Evolutionary conservation across 306 rosid genomes (phyloP).

Genomic region (Quercus gilva): DNA sequence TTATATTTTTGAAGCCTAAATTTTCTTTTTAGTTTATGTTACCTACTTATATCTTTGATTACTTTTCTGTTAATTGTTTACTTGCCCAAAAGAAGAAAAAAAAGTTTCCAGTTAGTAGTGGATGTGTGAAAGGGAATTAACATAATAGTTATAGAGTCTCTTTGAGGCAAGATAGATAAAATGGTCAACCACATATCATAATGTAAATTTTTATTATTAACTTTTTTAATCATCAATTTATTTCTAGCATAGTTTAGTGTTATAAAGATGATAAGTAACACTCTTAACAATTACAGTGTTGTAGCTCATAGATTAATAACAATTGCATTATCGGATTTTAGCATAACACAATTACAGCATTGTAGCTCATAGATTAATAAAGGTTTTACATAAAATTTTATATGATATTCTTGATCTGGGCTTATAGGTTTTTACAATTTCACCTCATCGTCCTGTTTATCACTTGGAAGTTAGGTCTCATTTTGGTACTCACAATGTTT

Average conservation of each 20-base stretch:
- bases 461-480: no score
- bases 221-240: not conserved
- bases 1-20: not conserved
- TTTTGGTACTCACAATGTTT: not conserved
- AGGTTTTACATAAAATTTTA: not conserved
- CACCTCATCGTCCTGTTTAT: not conserved
- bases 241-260: not conserved
- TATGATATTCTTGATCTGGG: not conserved
- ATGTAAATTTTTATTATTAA: not conserved
- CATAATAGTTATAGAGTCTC: not conserved
- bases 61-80: not conserved
- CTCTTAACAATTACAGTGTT: not conserved
- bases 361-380: not conserved
- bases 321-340: no score
- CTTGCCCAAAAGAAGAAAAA: no score
- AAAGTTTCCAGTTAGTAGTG: not conserved
- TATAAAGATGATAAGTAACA: not conserved
- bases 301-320: not conserved
- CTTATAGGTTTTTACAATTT: not conserved
- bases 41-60: not conserved
- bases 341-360: not conserved
- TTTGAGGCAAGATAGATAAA: not conserved
- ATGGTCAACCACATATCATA: not conserved
- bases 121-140: not conserved
- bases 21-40: not conserved